phyloP scores from a whole-genome alignment of 2,329 filamentous ascomycete species.

The Colletotrichum tropicicola region DNA sequence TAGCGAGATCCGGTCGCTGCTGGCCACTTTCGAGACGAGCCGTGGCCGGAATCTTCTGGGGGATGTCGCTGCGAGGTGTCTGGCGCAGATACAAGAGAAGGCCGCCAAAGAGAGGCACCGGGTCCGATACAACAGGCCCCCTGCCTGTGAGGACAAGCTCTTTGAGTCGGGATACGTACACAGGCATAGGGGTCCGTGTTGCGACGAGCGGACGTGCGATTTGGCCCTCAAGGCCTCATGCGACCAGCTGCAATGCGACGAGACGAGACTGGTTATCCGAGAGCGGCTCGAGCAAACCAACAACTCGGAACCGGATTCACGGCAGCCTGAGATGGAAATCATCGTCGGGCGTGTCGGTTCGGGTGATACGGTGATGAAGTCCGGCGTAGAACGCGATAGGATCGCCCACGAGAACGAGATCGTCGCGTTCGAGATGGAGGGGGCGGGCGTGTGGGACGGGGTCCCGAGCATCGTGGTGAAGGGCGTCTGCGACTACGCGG shows the following conservation, averaged over 20 bases:
- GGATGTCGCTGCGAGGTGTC: neutral
- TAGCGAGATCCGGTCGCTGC: conserved; percentile 36
- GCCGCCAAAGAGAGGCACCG: conserved; percentile 21
- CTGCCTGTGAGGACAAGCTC: conserved; percentile 36
- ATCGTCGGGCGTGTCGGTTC: conserved; percentile 42
- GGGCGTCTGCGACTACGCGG: conserved; percentile 51
- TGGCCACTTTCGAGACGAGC: conserved; percentile 34
- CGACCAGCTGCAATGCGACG: conserved; percentile 39
- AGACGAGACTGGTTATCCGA: conserved; percentile 19
- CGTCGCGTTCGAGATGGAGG: conserved; percentile 46
- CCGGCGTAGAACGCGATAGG: conserved; percentile 42
- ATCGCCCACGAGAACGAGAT: conserved; percentile 35
- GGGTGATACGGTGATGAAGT: conserved; percentile 47
- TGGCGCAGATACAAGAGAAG: conserved; percentile 32
- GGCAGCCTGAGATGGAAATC: neutral
- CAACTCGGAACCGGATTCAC: too few relatives aligned
- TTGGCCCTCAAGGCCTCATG: conserved; percentile 34
- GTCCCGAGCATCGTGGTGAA: conserved; percentile 42
- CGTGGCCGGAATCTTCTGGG: conserved; percentile 26
- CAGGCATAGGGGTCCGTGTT: conserved; percentile 40
- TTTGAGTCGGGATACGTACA: conserved; percentile 39
- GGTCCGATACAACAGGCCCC: conserved; percentile 36
- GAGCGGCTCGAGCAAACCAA: conserved; percentile 10
- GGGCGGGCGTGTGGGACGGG: conserved; percentile 42
- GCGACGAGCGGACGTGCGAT: conserved; percentile 8